These are phyloP conservation scores for Xylaria sp. DNA, from an alignment of 2,329 filamentous ascomycete genomes.

Conservation along the genomic window DNA sequence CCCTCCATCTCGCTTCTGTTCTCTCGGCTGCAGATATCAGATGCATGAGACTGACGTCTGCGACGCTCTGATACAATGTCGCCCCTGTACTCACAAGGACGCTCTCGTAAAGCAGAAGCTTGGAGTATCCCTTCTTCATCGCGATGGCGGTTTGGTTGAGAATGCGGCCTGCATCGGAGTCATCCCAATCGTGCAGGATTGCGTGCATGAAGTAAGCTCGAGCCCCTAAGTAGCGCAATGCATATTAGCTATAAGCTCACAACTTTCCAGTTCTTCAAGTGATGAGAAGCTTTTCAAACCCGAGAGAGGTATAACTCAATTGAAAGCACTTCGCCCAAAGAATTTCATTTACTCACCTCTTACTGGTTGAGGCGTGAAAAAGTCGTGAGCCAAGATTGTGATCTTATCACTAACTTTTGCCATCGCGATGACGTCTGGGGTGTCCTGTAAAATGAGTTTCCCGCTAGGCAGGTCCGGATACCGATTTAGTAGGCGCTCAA, in stretches of 20 bases:
- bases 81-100: slow-evolving; percentile 24
- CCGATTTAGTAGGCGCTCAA: slow-evolving; percentile 47
- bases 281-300: not conserved
- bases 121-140: slow-evolving; percentile 52
- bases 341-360: slow-evolving; percentile 33
- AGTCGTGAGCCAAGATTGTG: slow-evolving; percentile 41
- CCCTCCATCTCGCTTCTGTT: slow-evolving; percentile 38
- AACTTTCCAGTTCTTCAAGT: not conserved
- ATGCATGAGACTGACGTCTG: slow-evolving; percentile 35
- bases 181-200: slow-evolving; percentile 52
- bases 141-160: slow-evolving; percentile 39
- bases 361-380: slow-evolving; percentile 36
- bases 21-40: slow-evolving; percentile 37
- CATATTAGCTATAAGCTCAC: not conserved
- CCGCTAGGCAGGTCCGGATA: slow-evolving; percentile 50
- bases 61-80: slow-evolving; percentile 27
- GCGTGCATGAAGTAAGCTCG: slow-evolving; percentile 47
- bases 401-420: slow-evolving; percentile 39
- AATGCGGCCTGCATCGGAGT: slow-evolving; percentile 43
- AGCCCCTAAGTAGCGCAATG: slow-evolving; percentile 47
- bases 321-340: no score
- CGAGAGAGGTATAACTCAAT: no score
- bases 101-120: slow-evolving; percentile 53
- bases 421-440: slow-evolving; percentile 52
- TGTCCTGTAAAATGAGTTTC: slow-evolving; percentile 53